Conservation (phyloP, 768 basidiomycete species). For the Boletus reticuloceps region DNA sequence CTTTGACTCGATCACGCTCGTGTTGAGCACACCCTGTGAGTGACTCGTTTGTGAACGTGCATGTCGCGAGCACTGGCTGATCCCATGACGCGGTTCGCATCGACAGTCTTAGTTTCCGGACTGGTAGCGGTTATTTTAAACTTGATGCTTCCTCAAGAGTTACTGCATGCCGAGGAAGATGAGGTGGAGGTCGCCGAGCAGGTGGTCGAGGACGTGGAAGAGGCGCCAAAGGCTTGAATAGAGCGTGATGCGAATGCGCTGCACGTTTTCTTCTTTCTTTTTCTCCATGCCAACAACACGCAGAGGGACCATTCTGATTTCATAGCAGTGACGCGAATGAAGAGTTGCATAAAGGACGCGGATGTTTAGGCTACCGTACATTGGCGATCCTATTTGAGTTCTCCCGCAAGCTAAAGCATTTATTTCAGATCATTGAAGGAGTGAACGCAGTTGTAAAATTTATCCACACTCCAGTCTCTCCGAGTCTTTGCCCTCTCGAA, state of each 20-base stretch:
- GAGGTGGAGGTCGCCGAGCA: conserved; percentile 15
- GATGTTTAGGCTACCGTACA: too few species aligned
- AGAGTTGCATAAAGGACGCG: too few species aligned
- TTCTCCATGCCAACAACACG: too few species aligned
- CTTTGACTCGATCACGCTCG: conserved; percentile 75
- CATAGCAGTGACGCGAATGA: too few species aligned
- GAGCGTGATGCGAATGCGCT: not conserved
- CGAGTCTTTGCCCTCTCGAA: too few species aligned
- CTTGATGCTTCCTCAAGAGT: conserved; percentile 47
- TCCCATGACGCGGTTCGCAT: not conserved
- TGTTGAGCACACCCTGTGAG: conserved; percentile 81
- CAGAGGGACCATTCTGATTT: too few species aligned
- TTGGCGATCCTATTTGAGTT: too few species aligned
- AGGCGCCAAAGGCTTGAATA: not conserved
- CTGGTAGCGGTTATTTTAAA: conserved; percentile 60
- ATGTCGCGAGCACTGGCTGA: not conserved
- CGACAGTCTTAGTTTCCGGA: conserved; percentile 53
- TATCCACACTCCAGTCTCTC: too few species aligned
- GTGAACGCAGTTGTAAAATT: too few species aligned
- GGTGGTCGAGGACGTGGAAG: conserved; percentile 26
- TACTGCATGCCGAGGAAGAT: conserved; percentile 20
- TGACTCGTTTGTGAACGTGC: conserved; percentile 2
- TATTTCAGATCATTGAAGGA: too few species aligned
- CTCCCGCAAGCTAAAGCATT: too few species aligned
- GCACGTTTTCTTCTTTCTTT: too few species aligned